phyloP scores from a whole-genome alignment of 495 filamentous ascomycete species.

The Pyronema omphalodes region DNA sequence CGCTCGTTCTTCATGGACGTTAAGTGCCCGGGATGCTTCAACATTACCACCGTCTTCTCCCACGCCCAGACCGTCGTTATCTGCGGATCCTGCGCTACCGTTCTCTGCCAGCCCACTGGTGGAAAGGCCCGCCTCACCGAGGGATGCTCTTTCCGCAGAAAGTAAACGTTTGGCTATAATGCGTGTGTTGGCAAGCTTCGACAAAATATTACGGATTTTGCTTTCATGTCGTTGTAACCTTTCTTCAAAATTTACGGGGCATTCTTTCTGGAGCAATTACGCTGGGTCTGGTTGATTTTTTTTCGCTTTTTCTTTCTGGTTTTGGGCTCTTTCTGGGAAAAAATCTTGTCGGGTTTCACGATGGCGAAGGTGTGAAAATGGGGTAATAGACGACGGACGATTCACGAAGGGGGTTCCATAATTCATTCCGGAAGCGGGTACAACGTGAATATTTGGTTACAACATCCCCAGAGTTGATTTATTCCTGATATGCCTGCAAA shows the following conservation, averaged over 20 bases:
- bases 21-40: conserved; percentile 99
- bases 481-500: too few species aligned
- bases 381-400: neutral
- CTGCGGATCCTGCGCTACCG: conserved; percentile 90
- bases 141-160: conserved; percentile 96
- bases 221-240: neutral
- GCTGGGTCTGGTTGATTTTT: neutral
- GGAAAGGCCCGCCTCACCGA: conserved; percentile 92
- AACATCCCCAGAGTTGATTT: too few species aligned
- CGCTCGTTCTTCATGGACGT: conserved; percentile 99
- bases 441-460: too few species aligned
- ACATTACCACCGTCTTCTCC: conserved; percentile 98
- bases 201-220: neutral
- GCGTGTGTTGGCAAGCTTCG: neutral
- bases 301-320: neutral
- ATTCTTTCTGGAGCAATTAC: neutral
- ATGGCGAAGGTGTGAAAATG: neutral
- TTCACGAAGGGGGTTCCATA: too few species aligned
- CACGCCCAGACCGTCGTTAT: conserved; percentile 99
- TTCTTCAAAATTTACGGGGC: neutral
- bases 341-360: neutral
- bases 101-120: conserved; percentile 94
- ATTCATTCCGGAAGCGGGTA: too few species aligned
- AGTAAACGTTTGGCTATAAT: conserved; percentile 42
- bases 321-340: neutral